These are phyloP conservation scores for Saccharomycopsis synnaedendra DNA, from an alignment of 805 yeast species.

Conservation along the genomic window DNA sequence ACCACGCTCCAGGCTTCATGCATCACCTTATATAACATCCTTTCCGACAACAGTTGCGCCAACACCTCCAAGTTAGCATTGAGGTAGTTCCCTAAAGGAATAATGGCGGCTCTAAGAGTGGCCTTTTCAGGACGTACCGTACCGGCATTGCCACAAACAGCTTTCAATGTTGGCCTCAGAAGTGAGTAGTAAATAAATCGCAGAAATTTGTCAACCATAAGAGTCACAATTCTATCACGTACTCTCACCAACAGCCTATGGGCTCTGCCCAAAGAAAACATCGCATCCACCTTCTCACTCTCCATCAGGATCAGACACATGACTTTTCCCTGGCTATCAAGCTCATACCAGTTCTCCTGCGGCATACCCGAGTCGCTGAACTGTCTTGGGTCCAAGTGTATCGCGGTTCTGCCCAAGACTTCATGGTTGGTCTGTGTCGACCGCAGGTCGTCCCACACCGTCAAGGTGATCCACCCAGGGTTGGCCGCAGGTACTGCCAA, in stretches of 20 bases:
- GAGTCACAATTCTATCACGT: slow-evolving; percentile 53
- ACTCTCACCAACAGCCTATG: slow-evolving; percentile 53
- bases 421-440: slow-evolving; percentile 35
- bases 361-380: slow-evolving; percentile 63
- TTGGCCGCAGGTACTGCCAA: slow-evolving; percentile 28
- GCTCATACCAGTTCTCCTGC: slow-evolving; percentile 42
- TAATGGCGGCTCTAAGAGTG: slow-evolving; percentile 51
- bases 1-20: slow-evolving; percentile 73
- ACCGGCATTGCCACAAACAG: slow-evolving; percentile 43
- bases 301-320: slow-evolving; percentile 63
- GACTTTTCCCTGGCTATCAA: slow-evolving; percentile 61
- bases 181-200: slow-evolving; percentile 44
- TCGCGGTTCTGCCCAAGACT: slow-evolving; percentile 51
- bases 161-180: slow-evolving; percentile 46
- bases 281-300: slow-evolving; percentile 67
- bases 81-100: slow-evolving; percentile 64
- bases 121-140: slow-evolving; percentile 30
- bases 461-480: slow-evolving; percentile 38
- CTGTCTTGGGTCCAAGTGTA: slow-evolving; percentile 50
- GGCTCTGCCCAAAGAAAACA: slow-evolving; percentile 71
- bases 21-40: slow-evolving; percentile 53
- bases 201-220: slow-evolving; percentile 65
- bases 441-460: slow-evolving; percentile 56
- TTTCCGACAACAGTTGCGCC: slow-evolving; percentile 45
- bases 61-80: slow-evolving; percentile 56